phyloP scores from a whole-genome alignment of 78 protist species.

The Dictyostelium firmibasis region DNA sequence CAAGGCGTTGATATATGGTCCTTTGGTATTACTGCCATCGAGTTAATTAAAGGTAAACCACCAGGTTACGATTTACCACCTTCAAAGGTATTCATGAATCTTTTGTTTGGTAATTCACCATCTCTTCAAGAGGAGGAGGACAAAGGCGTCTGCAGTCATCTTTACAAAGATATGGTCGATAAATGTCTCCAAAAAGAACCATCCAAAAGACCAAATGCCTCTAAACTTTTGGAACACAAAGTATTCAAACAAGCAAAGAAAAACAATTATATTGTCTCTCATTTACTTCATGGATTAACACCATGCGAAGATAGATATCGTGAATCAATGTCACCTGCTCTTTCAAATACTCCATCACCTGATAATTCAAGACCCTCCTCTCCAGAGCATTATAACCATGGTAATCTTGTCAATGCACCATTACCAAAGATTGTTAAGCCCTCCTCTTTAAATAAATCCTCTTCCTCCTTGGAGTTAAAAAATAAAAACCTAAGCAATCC shows the following conservation, averaged over 20 bases:
- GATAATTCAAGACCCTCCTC: not conserved
- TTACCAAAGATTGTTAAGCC: not conserved
- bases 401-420: not conserved
- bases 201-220: conserved; percentile 22
- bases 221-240: conserved; percentile 54
- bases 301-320: conserved; percentile 56
- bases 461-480: not conserved
- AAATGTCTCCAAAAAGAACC: conserved; percentile 56
- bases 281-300: not conserved
- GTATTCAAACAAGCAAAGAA: conserved; percentile 47
- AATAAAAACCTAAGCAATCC: not conserved
- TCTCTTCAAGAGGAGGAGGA: conserved; percentile 34
- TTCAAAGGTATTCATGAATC: conserved; percentile 51
- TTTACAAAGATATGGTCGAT: conserved; percentile 60
- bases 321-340: not conserved
- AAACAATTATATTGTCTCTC: not conserved
- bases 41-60: conserved; percentile 56
- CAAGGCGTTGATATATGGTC: conserved; percentile 72
- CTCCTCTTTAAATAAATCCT: not conserved
- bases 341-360: not conserved
- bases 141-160: not conserved
- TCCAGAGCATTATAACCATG: not conserved
- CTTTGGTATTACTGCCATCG: conserved; percentile 72
- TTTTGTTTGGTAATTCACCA: conserved; percentile 45
- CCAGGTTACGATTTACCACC: conserved; percentile 69